These are phyloP conservation scores for Cadophora luteo-olivacea DNA, from an alignment of 2,329 filamentous ascomycete genomes.

Conservation along the genomic window DNA sequence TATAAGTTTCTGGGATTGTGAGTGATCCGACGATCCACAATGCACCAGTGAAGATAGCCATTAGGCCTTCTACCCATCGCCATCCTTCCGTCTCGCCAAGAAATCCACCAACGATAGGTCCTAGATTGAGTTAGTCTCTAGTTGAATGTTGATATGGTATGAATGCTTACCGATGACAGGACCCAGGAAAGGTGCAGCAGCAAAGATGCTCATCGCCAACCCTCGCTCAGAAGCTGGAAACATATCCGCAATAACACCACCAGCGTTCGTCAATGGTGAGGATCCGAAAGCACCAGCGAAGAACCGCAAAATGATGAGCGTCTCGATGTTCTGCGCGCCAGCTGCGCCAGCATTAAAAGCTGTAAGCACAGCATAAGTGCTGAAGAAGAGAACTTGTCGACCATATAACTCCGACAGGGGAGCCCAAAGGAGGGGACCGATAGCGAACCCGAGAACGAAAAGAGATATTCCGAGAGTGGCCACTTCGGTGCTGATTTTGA, in stretches of 20 bases:
- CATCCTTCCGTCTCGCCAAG: constrained; percentile 69
- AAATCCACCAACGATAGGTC: constrained; percentile 73
- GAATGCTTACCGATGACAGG: constrained; percentile 53
- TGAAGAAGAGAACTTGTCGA: constrained; percentile 58
- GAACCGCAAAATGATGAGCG: constrained; percentile 71
- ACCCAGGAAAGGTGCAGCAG: constrained; percentile 70
- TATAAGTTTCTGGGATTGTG: constrained; percentile 65
- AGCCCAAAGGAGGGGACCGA: constrained; percentile 63
- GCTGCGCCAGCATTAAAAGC: constrained; percentile 67
- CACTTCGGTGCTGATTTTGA: constrained; percentile 51
- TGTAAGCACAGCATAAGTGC: constrained; percentile 55
- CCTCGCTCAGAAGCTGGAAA: constrained; percentile 59
- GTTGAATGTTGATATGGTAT: not conserved
- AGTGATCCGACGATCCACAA: constrained; percentile 62
- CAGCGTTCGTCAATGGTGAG: constrained; percentile 66
- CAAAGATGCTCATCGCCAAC: constrained; percentile 66
- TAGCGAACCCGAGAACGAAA: constrained; percentile 63
- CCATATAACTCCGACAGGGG: constrained; percentile 70
- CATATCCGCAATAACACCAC: constrained; percentile 67
- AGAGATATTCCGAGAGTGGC: constrained; percentile 52
- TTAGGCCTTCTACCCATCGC: constrained; percentile 72
- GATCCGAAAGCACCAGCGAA: constrained; percentile 68
- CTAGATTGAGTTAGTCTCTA: constrained; percentile 37
- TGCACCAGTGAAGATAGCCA: constrained; percentile 66
- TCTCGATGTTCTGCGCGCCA: constrained; percentile 61